Evolutionary conservation across 2,329 filamentous ascomycete genomes (phyloP), one percentile per base, ranked within the genome.

Genomic region (Raffaelea deltoideospora): DNA sequence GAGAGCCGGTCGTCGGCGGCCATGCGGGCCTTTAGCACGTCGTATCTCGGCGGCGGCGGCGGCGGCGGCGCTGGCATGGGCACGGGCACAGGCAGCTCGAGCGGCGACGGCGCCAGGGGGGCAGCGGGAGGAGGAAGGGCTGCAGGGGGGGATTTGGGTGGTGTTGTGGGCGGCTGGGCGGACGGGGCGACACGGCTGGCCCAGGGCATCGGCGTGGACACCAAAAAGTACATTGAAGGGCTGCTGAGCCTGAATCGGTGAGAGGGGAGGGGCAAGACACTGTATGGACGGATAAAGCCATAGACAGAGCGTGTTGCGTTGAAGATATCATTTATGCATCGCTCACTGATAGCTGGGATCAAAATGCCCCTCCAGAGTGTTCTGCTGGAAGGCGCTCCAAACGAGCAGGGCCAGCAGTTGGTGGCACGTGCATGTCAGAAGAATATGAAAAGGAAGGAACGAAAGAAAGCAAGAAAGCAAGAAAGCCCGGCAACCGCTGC

Each of bases 121-220:
- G 71, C 34, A 50, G 31, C 37, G 15, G 21, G 30, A 39, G 39
- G 31, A 36, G 57, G 28, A 36, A 31, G 54, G 57, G 28, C 18
- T 35, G 34, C 18, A 4, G 32, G 20, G 13, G 36, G 51, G 8
- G 9, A 11, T n/a, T 3, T 21, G 17, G 20, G 24, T n/a, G 20
- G 14, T 10, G 30, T 18, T 48, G 50, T 58, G 13, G 47, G 55
- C 33, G 48, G 64, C 39, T 60, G 70, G 63, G 48, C 65, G 31
- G 69, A 68, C 19, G 72, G 71, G 3, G 69, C 75, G 2, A 68
- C 65, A 17, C 67, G 68, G 38, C 54, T 85, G 44, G 74, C 71
- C 0, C 76, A 82, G 48, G 81, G 80, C 0, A 83, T 87, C 43
- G 81, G 81, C 0, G 67, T 86, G 24, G 81, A 87, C 60, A 83